phyloP scores from a whole-genome alignment of 1,139 yeast genomes.

The Nakaseomyces glabratus region DNA sequence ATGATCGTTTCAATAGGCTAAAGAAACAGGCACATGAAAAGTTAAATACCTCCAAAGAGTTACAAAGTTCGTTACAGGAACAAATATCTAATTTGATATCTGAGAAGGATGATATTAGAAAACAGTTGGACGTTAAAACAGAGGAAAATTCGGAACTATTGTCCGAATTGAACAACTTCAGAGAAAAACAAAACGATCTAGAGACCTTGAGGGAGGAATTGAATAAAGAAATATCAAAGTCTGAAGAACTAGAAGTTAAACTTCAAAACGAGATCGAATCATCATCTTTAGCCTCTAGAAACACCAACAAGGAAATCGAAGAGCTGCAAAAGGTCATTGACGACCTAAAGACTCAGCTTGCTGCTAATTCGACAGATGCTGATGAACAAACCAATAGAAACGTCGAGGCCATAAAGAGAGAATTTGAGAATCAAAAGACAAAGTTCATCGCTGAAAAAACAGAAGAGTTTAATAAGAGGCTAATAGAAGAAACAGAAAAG shows the following conservation, averaged over 20 bases:
- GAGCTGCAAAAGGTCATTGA: conserved; percentile 8
- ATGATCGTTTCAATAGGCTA: conserved; percentile 32
- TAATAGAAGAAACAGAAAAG: conserved; percentile 8
- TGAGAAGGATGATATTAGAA: conserved; percentile 18
- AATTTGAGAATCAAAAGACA: conserved; percentile 21
- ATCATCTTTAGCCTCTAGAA: conserved; percentile 4
- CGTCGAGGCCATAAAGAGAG: conserved; percentile 22
- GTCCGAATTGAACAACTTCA: conserved; percentile 6
- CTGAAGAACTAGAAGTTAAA: conserved; percentile 1
- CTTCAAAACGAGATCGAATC: conserved; percentile 1
- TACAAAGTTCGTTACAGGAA: conserved; percentile 21
- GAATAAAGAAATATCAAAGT: background rate
- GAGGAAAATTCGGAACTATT: conserved; percentile 4
- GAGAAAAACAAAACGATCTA: conserved; percentile 8
- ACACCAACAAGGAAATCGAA: conserved; percentile 7
- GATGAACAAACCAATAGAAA: conserved; percentile 14
- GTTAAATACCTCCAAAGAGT: conserved; percentile 30
- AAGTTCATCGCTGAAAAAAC: conserved; percentile 14
- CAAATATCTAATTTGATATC: conserved; percentile 13
- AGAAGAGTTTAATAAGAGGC: conserved; percentile 20
- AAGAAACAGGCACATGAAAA: conserved; percentile 33
- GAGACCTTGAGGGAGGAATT: conserved; percentile 14
- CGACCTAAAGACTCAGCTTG: conserved; percentile 4
- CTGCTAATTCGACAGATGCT: conserved; percentile 6
- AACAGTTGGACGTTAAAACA: conserved; percentile 18